Percentiles rank a stretch among this genome's conserved stretches.
Conservation (phyloP, 2,329 filamentous ascomycete genomes). For the Chaetothyriales sp. region DNA sequence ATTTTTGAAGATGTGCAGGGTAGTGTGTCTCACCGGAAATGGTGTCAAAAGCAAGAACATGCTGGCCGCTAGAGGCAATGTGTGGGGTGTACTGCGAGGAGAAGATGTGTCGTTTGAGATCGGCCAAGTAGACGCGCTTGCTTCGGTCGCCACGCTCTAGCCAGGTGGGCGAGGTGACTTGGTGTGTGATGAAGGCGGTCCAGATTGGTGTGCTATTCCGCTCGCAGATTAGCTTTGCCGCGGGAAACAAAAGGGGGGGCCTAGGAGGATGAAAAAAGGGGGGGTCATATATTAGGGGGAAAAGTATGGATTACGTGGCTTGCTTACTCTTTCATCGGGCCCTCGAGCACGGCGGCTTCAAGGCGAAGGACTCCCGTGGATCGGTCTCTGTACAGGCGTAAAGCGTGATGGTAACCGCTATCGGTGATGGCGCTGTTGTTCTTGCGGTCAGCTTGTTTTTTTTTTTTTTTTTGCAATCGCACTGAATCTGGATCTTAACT, state of each 20-base stretch:
- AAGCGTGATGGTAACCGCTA: constrained; percentile 37
- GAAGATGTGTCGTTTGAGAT: constrained; percentile 41
- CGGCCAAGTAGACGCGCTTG: constrained; percentile 35
- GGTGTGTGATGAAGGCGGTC: constrained; percentile 44
- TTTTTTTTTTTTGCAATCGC: constrained; percentile 66
- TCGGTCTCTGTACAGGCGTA: constrained; percentile 41
- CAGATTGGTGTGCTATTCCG: constrained; percentile 41
- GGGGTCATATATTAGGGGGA: neutral
- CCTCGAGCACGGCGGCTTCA: constrained; percentile 42
- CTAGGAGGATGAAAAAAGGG: too few species aligned
- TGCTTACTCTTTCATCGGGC: constrained; percentile 36
- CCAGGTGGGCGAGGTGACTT: constrained; percentile 36
- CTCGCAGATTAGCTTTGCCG: too few species aligned
- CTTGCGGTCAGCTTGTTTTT: constrained; percentile 50
- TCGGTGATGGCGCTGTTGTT: constrained; percentile 38
- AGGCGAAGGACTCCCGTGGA: constrained; percentile 40
- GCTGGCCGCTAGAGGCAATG: constrained; percentile 23
- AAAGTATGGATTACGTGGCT: neutral
- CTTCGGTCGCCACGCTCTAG: constrained; percentile 24
- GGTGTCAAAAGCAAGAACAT: constrained; percentile 28
- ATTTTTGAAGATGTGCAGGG: too few species aligned
- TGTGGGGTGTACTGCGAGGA: constrained; percentile 36
- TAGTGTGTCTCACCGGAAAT: neutral
- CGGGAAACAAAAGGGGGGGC: too few species aligned
- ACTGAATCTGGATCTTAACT: constrained; percentile 42